phyloP scores from a whole-genome alignment of 2,329 filamentous ascomycete species.

The Pleurostoma richardsiae region DNA sequence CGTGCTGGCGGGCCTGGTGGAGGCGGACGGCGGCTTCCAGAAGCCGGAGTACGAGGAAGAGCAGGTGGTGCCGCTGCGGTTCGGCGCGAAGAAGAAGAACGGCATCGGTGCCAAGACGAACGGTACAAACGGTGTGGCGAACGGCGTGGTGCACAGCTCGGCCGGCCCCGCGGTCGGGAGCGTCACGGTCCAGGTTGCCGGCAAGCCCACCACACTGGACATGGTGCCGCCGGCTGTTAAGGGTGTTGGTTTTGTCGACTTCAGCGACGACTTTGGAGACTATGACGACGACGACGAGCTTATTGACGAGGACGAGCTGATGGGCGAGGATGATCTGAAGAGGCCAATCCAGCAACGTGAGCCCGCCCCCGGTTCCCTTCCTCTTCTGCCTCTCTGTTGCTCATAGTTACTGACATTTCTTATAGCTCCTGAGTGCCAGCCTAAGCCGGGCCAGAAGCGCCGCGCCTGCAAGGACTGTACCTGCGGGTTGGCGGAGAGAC shows the following conservation, averaged over 20 bases:
- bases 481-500: conserved; percentile 80
- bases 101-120: background rate
- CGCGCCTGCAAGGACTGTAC: conserved; percentile 98
- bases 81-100: conserved; percentile 59
- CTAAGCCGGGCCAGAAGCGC: conserved; percentile 81
- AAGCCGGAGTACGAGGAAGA: conserved; percentile 63
- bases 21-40: conserved; percentile 59
- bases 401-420: conserved; percentile 15
- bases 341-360: conserved; percentile 75
- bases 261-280: conserved; percentile 57
- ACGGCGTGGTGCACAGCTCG: conserved; percentile 14
- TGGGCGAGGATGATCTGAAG: conserved; percentile 80
- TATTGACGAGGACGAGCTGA: conserved; percentile 84
- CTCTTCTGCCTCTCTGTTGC: background rate
- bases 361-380: conserved; percentile 26
- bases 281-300: conserved; percentile 70
- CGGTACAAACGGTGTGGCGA: conserved; percentile 1
- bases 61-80: conserved; percentile 56
- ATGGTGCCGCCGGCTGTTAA: conserved; percentile 29
- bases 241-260: conserved; percentile 65
- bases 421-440: conserved; percentile 75
- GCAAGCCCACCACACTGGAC: conserved; percentile 26
- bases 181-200: conserved; percentile 26
- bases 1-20: conserved; percentile 74
- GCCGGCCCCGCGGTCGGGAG: conserved; percentile 23